Percentiles rank a stretch among this genome's conserved stretches.
phyloP scores from a whole-genome alignment of 768 basidiomycete genomes.

The Erythrobasidium yunnanense region DNA sequence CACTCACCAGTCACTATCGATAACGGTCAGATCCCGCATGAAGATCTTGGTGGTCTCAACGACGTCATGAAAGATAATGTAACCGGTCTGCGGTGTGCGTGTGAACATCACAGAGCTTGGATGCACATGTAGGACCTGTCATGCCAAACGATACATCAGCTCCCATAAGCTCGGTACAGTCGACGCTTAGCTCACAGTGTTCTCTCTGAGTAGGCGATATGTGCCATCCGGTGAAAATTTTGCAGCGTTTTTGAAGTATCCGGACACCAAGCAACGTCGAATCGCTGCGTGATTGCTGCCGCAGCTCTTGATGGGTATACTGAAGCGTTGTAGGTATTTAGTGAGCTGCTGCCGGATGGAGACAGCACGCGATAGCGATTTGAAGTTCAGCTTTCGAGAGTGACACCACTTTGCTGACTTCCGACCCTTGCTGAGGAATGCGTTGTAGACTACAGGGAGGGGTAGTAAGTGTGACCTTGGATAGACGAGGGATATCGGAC shows the following conservation, averaged over 20 bases:
- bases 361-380: constrained; percentile 82
- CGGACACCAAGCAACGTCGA: constrained; percentile 77
- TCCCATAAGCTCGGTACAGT: too few relatives aligned
- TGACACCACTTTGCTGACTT: constrained; percentile 87
- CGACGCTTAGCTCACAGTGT: too few relatives aligned
- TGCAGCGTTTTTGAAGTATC: constrained; percentile 89
- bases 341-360: constrained; percentile 90
- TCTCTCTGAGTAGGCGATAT: constrained; percentile 75
- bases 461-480: too few relatives aligned
- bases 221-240: constrained; percentile 86
- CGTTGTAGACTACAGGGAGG: constrained; percentile 94
- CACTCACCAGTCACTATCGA: constrained; percentile 78
- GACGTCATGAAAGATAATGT: constrained; percentile 55
- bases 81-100: constrained; percentile 74
- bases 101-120: constrained; percentile 91
- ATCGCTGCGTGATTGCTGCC: constrained; percentile 74
- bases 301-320: constrained; percentile 70
- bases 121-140: constrained; percentile 72
- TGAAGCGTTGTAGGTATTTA: constrained; percentile 87
- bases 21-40: constrained; percentile 83
- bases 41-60: constrained; percentile 93
- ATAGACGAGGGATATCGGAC: constrained; percentile 25
- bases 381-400: constrained; percentile 78
- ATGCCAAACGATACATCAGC: background rate
- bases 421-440: constrained; percentile 63